Base-by-base conservation (phyloP, 257 asterid genomes). In the Salvia splendens region DNA sequence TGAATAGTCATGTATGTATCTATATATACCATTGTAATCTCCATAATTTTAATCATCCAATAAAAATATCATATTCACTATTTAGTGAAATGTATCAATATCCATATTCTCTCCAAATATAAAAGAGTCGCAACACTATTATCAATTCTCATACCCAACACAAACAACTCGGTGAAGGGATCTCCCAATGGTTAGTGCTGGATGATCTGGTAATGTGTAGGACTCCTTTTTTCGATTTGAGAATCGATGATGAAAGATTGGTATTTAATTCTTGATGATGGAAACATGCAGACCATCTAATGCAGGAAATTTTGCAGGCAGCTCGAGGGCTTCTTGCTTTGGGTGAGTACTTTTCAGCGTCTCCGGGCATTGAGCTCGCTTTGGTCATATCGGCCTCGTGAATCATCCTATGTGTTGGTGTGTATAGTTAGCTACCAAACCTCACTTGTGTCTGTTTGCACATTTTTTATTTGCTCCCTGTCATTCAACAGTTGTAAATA, bases 261-360 rank as follows among this genome's bases (percentile, higher is more conserved):
- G 15, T 54, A 0, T 11, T 33, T 1, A 42, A 50, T 38, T 40
- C 49, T 48, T 79, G 47, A 49, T 59, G 12, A 43, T 20, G 47
- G 9, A 66, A 74, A 69, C 81, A 84, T 84, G 91, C 91, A 28
- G 91, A 85, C 68, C 79, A 82, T 76, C 86, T 85, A 46, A 73
- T 88, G 48, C 84, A 77, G 36, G 84, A 76, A 70, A 80, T 86
- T 3, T 79, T 85, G 0, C 87, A 85, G 80, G 73, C 87, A 40
- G 90, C 90, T 62, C 80, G 79, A 12, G 90, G 82, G 60, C 82
- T 82, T 20, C 76, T 85, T 14, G 90, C 84, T 4, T 46, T 85
- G 73, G 90, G 90, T 11, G 86, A 78, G 74, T 85, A 85, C 67
- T n/a, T 70, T 73, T 59, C 75, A 82, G 66, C 83, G 87, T 4